phyloP scores from a whole-genome alignment of 495 filamentous ascomycete species.

The Terfezia claveryi region DNA sequence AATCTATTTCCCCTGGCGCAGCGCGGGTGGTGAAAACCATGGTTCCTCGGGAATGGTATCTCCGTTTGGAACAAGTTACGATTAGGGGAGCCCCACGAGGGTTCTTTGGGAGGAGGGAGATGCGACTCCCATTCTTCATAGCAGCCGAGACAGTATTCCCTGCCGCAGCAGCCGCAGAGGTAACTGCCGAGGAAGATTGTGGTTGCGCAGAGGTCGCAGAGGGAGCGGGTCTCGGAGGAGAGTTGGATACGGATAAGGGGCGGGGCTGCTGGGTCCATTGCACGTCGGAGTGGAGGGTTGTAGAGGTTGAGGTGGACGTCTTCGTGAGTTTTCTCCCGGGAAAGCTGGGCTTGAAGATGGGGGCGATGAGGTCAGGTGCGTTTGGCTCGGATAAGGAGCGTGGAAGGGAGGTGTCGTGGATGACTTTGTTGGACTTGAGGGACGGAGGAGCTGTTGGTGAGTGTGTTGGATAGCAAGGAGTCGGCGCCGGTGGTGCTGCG shows the following conservation, averaged over 20 bases:
- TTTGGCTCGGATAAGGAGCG: conserved; percentile 1
- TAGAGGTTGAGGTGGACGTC: conserved; percentile 3
- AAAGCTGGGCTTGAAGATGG: conserved; percentile 11
- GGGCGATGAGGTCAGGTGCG: conserved; percentile 11
- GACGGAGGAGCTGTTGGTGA: not conserved
- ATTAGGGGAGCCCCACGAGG: not conserved
- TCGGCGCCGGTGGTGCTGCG: not conserved
- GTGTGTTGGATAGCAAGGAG: not conserved
- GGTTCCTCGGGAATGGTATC: conserved; percentile 6
- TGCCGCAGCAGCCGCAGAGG: conserved; percentile 18
- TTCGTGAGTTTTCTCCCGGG: conserved; percentile 10
- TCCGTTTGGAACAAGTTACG: conserved; percentile 5
- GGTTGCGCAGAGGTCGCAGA: conserved; percentile 16
- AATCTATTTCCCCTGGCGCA: conserved; percentile 7
- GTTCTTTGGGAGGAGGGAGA: not conserved
- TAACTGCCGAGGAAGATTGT: conserved; percentile 17
- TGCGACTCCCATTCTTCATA: conserved; percentile 15
- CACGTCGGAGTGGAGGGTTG: not conserved
- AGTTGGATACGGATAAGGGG: conserved; percentile 9
- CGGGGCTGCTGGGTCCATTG: conserved; percentile 1
- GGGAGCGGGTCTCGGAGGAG: conserved; percentile 6
- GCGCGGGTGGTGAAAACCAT: conserved; percentile 16
- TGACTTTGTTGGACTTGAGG: not conserved
- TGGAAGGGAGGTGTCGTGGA: not conserved
- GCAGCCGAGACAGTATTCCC: conserved; percentile 16